Percentiles rank a stretch among this genome's conserved stretches.
phyloP scores from a whole-genome alignment of 148 eudicot genomes.

The Camellia granthamiana region DNA sequence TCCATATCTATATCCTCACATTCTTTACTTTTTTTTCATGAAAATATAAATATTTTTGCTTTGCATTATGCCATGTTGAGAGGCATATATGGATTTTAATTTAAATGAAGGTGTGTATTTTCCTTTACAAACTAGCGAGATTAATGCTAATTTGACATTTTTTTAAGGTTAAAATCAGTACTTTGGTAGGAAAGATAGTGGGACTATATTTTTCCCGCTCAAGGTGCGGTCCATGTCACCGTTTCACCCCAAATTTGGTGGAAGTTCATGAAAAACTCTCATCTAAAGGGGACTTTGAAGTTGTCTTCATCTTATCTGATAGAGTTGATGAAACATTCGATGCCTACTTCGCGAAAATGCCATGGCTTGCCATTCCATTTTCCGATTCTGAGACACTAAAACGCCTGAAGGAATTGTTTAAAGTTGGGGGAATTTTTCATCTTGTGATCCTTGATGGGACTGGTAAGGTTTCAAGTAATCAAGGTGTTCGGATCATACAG shows the following conservation, averaged over 20 bases:
- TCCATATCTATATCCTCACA: no score
- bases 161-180: conserved; percentile 41
- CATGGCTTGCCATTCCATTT: conserved; percentile 57
- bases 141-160: background rate
- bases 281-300: conserved; percentile 40
- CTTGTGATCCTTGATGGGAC: conserved; percentile 41
- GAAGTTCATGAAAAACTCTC: conserved; percentile 41
- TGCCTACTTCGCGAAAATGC: conserved; percentile 51
- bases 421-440: conserved; percentile 46
- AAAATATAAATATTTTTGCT: no score
- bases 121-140: background rate
- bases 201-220: conserved; percentile 56
- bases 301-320: conserved; percentile 46
- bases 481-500: conserved; percentile 40
- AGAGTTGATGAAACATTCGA: conserved; percentile 42
- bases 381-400: conserved; percentile 29
- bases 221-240: conserved; percentile 57
- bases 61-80: background rate
- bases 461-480: conserved; percentile 38
- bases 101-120: background rate
- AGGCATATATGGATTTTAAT: background rate
- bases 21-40: no score
- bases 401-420: conserved; percentile 28
- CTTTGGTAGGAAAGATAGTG: conserved; percentile 39
- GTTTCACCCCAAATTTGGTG: conserved; percentile 43